Conservation (phyloP, 2,329 filamentous ascomycete species). For the Ceratocystis papillata region DNA sequence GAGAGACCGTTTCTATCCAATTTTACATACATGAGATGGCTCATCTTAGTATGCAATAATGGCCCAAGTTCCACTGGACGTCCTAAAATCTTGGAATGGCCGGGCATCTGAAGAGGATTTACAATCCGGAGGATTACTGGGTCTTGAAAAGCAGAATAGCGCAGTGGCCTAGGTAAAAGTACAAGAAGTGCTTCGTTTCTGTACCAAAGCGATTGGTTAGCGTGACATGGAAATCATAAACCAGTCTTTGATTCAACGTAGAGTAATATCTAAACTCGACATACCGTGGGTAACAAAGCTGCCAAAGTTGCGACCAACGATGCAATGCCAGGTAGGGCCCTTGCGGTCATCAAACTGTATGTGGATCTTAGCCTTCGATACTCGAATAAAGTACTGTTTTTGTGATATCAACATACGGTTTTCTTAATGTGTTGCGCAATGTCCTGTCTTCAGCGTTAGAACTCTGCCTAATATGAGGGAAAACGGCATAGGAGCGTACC, state of each 20-base stretch:
- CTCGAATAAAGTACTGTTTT: background rate
- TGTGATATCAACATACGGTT: conserved; percentile 47
- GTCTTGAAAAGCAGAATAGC: conserved; percentile 99
- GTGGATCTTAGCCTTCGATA: background rate
- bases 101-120: background rate
- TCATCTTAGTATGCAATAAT: too few relatives aligned
- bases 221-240: background rate
- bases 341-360: conserved; percentile 87
- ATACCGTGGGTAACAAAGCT: conserved; percentile 97
- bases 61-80: too few relatives aligned
- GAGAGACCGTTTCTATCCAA: too few relatives aligned
- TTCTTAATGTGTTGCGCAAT: conserved; percentile 94
- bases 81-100: background rate
- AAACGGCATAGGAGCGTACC: conserved; percentile 31
- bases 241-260: background rate
- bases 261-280: conserved; percentile 27
- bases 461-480: background rate
- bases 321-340: conserved; percentile 98
- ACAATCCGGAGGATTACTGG: conserved; percentile 48
- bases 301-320: conserved; percentile 95
- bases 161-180: conserved; percentile 98
- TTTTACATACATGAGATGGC: too few relatives aligned
- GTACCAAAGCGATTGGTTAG: conserved; percentile 25
- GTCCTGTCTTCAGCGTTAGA: conserved; percentile 47
- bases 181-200: conserved; percentile 99